Evolutionary conservation across 306 rosid species (phyloP).

Genomic region (Acacia melanoxylon): DNA sequence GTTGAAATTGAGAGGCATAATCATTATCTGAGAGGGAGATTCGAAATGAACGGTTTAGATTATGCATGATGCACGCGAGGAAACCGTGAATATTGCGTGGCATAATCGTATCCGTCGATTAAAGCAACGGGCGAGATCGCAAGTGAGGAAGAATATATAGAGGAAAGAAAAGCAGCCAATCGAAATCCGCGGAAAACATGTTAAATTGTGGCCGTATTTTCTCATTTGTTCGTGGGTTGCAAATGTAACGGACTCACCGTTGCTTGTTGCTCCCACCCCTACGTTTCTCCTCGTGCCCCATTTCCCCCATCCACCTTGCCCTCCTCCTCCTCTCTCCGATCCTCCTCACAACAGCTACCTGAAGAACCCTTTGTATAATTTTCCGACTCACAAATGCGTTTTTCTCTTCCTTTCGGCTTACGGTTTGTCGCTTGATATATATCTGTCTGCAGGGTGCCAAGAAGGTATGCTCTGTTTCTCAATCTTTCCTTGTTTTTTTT

Average conservation of each 20-base stretch:
- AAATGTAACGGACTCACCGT: slow-evolving; percentile 46
- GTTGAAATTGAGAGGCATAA: neutral
- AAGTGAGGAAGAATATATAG: neutral
- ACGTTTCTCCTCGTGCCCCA: neutral
- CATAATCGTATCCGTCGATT: neutral
- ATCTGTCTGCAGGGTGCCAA: slow-evolving; percentile 50
- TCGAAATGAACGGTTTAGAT: neutral
- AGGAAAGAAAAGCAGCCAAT: neutral
- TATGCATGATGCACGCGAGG: neutral
- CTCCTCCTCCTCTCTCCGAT: neutral
- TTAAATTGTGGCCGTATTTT: slow-evolving; percentile 20
- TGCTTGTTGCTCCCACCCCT: slow-evolving; percentile 37
- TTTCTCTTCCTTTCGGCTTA: slow-evolving; percentile 22
- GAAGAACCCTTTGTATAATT: neutral
- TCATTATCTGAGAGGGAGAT: neutral
- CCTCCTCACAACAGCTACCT: neutral
- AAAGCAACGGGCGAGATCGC: neutral
- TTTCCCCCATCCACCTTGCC: neutral
- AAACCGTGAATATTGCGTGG: neutral
- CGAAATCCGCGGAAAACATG: slow-evolving; percentile 33
- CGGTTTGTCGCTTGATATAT: slow-evolving; percentile 26
- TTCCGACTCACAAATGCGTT: neutral
- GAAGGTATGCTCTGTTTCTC: slow-evolving; percentile 27
- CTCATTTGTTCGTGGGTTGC: slow-evolving; percentile 20
- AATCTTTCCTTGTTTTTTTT: neutral